Percentiles rank a stretch among this genome's conserved stretches.
These are phyloP conservation scores for Pythium guiyangense DNA, from an alignment of 352 stramenopile genomes.

Conservation along the genomic window DNA sequence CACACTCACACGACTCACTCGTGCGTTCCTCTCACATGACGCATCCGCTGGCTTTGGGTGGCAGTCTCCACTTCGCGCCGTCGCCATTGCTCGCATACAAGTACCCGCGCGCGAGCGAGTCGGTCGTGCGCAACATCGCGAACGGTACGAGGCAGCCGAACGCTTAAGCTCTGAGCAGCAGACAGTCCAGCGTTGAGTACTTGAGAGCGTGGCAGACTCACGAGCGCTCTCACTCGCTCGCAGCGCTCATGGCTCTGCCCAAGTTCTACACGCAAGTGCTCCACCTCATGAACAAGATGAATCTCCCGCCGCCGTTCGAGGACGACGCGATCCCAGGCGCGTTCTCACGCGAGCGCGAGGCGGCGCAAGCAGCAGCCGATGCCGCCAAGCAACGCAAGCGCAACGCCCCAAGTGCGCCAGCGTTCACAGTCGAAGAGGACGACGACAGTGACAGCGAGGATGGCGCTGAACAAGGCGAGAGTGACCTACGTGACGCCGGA, in stretches of 20 bases:
- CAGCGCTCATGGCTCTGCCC: slow-evolving; percentile 81
- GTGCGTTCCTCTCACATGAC: not conserved
- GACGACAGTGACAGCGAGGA: slow-evolving; percentile 23
- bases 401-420: slow-evolving; percentile 4
- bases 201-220: not conserved
- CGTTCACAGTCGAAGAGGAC: slow-evolving; percentile 39
- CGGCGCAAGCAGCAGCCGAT: not conserved
- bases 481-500: slow-evolving; percentile 1
- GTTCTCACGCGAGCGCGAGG: slow-evolving; percentile 36
- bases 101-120: slow-evolving; percentile 74
- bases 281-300: slow-evolving; percentile 93
- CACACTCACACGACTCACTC: not conserved
- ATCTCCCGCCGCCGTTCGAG: slow-evolving; percentile 79
- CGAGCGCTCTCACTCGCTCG: not conserved
- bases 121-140: slow-evolving; percentile 81
- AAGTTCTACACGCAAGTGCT: slow-evolving; percentile 89
- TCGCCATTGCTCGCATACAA: slow-evolving; percentile 86
- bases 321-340: slow-evolving; percentile 54
- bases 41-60: not conserved
- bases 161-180: not conserved
- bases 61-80: slow-evolving; percentile 78
- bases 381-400: slow-evolving; percentile 16
- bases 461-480: slow-evolving; percentile 5
- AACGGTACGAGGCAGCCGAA: slow-evolving; percentile 44
- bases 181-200: not conserved